Percentiles rank a stretch among this genome's conserved stretches.
Evolutionary conservation across 306 rosid genomes (phyloP).

Genomic region (Medicago lupulina): DNA sequence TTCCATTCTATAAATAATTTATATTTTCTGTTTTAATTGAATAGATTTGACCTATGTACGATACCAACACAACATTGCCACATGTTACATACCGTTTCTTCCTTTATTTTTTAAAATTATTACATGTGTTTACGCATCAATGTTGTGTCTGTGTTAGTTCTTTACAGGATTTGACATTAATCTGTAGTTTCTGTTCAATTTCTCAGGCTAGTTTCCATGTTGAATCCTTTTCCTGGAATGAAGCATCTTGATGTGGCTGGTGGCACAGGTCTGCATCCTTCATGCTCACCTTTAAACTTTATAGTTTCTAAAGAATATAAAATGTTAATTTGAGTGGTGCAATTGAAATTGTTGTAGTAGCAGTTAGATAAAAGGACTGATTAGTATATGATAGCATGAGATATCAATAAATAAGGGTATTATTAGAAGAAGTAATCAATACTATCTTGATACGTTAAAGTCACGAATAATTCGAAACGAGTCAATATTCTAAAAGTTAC

Average conservation of each 20-base stretch:
- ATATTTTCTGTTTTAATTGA: neutral
- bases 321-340: neutral
- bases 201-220: constrained; percentile 80
- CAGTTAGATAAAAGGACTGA: neutral
- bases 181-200: constrained; percentile 38
- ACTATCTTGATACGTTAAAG: neutral
- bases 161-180: constrained; percentile 11
- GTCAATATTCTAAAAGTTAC: neutral
- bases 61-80: neutral
- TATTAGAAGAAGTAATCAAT: neutral
- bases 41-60: neutral
- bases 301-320: neutral
- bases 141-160: neutral
- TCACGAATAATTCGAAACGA: neutral
- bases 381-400: neutral
- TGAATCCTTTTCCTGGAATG: constrained; percentile 96
- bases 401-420: neutral
- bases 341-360: neutral
- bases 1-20: neutral
- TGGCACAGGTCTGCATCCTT: constrained; percentile 76
- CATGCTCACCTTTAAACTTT: constrained; percentile 1
- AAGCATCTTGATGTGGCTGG: constrained; percentile 98
- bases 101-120: neutral
- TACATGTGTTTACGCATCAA: neutral
- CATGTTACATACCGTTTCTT: neutral